These are phyloP conservation scores for Backusella westeae DNA, from an alignment of 192 early-diverging fungal genomes.

Conservation along the genomic window DNA sequence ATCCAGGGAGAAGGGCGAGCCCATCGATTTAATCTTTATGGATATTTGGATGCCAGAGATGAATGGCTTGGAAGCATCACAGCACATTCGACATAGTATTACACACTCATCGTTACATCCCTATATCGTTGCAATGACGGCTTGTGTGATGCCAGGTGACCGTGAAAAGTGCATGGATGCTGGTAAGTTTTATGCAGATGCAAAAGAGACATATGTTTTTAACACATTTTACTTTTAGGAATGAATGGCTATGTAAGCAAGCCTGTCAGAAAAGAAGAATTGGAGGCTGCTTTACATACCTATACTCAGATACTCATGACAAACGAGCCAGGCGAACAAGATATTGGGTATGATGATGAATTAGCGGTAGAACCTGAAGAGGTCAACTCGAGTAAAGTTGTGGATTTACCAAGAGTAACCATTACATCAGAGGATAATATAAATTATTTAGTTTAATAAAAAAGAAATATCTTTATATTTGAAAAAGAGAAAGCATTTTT, in stretches of 20 bases:
- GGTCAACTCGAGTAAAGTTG: background rate
- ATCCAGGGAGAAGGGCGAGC: background rate
- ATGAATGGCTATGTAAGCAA: constrained; percentile 56
- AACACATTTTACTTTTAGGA: background rate
- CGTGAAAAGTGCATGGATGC: constrained; percentile 22
- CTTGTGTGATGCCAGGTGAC: constrained; percentile 29
- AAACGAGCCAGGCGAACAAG: background rate
- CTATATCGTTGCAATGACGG: constrained; percentile 36
- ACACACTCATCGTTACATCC: background rate
- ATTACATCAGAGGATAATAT: background rate
- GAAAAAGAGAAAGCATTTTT: too few species aligned
- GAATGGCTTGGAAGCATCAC: constrained; percentile 45
- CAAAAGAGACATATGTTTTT: background rate
- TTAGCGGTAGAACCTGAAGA: background rate
- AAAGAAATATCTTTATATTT: too few species aligned
- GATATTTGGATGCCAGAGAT: constrained; percentile 52
- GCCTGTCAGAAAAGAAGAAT: constrained; percentile 46
- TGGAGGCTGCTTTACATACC: constrained; percentile 20
- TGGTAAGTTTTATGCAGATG: constrained; percentile 5
- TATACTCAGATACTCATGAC: constrained; percentile 9
- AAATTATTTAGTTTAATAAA: background rate
- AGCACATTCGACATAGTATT: constrained; percentile 19
- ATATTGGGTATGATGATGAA: background rate
- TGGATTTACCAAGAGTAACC: background rate
- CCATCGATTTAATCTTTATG: constrained; percentile 38